Conservation (phyloP, 116 monocot genomes). For the Cymodocea nodosa region DNA sequence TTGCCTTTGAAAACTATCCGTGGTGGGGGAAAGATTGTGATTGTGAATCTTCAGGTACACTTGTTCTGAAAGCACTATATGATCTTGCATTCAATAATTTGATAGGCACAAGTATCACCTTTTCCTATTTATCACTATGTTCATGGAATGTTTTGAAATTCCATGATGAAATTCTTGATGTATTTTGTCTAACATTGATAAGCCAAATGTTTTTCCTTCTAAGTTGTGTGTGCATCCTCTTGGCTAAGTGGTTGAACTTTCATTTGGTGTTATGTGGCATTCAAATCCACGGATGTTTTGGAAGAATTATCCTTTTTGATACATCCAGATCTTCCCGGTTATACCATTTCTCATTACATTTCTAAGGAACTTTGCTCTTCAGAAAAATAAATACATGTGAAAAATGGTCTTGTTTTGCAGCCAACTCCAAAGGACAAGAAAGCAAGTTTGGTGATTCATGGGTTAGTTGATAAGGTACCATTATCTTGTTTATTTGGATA, state of each 20-base stretch:
- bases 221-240: too few species aligned
- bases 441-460: slow-evolving; percentile 87
- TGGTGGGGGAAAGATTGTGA: slow-evolving; percentile 84
- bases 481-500: neutral
- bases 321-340: too few species aligned
- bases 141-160: neutral
- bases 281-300: too few species aligned
- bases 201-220: too few species aligned
- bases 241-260: too few species aligned
- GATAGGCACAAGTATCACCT: neutral
- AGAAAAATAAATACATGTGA: neutral
- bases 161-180: neutral
- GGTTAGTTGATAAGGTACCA: slow-evolving; percentile 79
- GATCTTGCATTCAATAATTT: neutral
- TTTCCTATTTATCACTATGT: neutral
- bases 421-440: slow-evolving; percentile 98
- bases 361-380: too few species aligned
- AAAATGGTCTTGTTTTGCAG: slow-evolving; percentile 28
- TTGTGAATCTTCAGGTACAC: slow-evolving; percentile 94
- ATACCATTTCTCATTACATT: too few species aligned
- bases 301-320: too few species aligned
- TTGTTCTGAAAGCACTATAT: neutral
- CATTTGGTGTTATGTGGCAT: too few species aligned
- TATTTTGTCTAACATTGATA: neutral
- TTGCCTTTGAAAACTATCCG: slow-evolving; percentile 68